Conservation (phyloP, 192 early-diverging fungal species). For the Kappamyces sp. region DNA sequence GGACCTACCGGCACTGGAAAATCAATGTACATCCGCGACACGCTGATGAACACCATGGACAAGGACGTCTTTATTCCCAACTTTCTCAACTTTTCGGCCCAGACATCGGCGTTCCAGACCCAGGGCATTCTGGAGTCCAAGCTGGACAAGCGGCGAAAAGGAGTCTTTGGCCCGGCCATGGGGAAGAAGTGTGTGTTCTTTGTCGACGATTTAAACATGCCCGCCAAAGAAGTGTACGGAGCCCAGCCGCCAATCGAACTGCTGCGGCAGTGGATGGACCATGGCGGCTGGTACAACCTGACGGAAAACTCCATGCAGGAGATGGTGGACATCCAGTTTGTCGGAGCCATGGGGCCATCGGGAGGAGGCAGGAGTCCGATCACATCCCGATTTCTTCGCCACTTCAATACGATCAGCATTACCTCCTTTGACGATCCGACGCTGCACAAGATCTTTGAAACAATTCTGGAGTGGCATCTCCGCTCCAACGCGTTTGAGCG, state of each 20-base stretch:
- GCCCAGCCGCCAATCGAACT: constrained; percentile 61
- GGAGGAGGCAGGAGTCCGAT: constrained; percentile 53
- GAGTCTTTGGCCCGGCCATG: constrained; percentile 50
- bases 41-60: constrained; percentile 39
- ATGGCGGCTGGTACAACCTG: constrained; percentile 57
- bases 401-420: constrained; percentile 53
- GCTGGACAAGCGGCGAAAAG: constrained; percentile 52
- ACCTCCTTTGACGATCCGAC: constrained; percentile 50
- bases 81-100: constrained; percentile 56
- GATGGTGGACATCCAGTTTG: constrained; percentile 54
- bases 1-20: constrained; percentile 58
- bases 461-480: constrained; percentile 55
- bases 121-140: constrained; percentile 59
- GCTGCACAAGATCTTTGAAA: constrained; percentile 45
- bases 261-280: constrained; percentile 58
- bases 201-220: constrained; percentile 62
- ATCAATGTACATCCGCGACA: constrained; percentile 55
- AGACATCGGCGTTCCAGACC: constrained; percentile 55
- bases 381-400: constrained; percentile 47
- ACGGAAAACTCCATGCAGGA: constrained; percentile 44
- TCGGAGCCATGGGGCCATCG: constrained; percentile 56
- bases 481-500: constrained; percentile 36
- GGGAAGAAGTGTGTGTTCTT: constrained; percentile 52
- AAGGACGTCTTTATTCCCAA: constrained; percentile 43
- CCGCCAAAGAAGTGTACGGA: constrained; percentile 49